Conservation (phyloP, 768 basidiomycete species). For the Boletus rufocinnamomeus region DNA sequence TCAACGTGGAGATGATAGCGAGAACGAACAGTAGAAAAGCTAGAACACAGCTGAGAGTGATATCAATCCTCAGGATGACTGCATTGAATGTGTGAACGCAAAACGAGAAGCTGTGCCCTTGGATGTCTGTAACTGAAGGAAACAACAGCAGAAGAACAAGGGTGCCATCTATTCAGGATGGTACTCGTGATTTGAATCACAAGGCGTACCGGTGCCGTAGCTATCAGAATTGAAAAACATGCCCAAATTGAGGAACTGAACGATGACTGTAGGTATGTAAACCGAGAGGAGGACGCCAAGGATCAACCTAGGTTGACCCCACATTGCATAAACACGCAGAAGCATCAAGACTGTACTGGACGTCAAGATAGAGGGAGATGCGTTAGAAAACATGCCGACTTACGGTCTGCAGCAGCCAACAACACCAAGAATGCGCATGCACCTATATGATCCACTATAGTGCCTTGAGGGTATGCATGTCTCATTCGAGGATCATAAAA, state of each 20-base stretch:
- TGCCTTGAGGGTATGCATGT: not conserved
- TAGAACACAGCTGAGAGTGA: not conserved
- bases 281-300: conserved; percentile 1
- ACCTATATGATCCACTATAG: not conserved
- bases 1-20: not conserved
- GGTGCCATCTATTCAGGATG: not conserved
- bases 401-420: conserved; percentile 7
- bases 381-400: not conserved
- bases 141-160: too few species aligned
- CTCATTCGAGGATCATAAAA: not conserved
- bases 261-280: not conserved
- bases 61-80: not conserved
- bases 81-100: not conserved
- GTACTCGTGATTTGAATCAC: not conserved
- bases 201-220: not conserved
- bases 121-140: not conserved
- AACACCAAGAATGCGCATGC: not conserved
- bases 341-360: conserved; percentile 6
- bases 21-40: not conserved
- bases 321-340: conserved; percentile 10
- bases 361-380: not conserved
- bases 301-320: conserved; percentile 1
- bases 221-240: not conserved
- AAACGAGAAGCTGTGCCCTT: not conserved
- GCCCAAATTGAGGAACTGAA: not conserved